phyloP scores from a whole-genome alignment of 768 basidiomycete genomes.

The Phylloporus rhodoxanthus region DNA sequence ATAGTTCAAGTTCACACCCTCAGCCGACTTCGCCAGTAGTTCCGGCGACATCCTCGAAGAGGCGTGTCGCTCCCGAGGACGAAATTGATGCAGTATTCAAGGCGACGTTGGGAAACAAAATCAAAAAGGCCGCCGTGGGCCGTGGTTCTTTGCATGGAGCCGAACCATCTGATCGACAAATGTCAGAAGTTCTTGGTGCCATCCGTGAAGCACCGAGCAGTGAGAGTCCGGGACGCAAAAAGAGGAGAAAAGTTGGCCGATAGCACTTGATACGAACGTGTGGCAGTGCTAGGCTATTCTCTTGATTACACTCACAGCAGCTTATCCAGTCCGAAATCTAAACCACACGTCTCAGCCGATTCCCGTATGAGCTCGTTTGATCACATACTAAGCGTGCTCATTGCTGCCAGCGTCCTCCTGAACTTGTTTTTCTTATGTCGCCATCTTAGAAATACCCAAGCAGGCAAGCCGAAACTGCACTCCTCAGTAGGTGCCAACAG shows the following conservation, averaged over 20 bases:
- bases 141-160: conserved; percentile 6
- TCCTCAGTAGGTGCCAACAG: conserved; percentile 11
- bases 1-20: conserved; percentile 19
- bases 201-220: conserved; percentile 52
- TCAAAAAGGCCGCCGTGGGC: conserved; percentile 49
- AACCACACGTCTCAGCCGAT: too few species aligned
- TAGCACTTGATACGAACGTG: not conserved
- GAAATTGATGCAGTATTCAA: conserved; percentile 77
- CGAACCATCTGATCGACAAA: conserved; percentile 30
- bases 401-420: conserved; percentile 12
- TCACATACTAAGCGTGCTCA: conserved; percentile 4
- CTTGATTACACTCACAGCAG: too few species aligned
- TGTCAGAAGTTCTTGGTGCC: conserved; percentile 52
- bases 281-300: too few species aligned
- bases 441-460: not conserved
- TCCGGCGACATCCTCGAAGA: conserved; percentile 34
- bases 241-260: conserved; percentile 25
- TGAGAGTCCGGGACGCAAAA: conserved; percentile 33
- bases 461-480: not conserved
- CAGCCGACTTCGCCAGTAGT: not conserved
- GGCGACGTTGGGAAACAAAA: conserved; percentile 48
- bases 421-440: conserved; percentile 16
- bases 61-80: conserved; percentile 42
- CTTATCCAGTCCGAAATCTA: too few species aligned
- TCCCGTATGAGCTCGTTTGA: conserved; percentile 10